Evolutionary conservation across 345 rosid genomes (phyloP), one percentile per base, ranked within the genome.

Genomic region (Geranium rotundifolium): DNA sequence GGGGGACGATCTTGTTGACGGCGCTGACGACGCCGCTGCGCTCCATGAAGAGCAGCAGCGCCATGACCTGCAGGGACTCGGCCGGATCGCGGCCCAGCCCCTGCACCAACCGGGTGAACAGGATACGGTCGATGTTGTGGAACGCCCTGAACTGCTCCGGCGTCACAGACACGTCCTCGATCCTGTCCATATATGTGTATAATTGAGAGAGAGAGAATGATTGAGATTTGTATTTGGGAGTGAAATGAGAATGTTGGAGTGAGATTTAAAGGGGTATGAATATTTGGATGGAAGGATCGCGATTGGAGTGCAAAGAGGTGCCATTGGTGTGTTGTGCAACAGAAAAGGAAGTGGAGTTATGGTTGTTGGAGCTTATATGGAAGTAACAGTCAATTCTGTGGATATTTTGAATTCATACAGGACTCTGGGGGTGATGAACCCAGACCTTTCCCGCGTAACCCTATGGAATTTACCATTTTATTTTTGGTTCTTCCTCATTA

Each of bases 21-120:
- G 85, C 57, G 62, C 73, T 64, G 19, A 59, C 19, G 29, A 37
- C 34, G 1, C 68, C 59, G 7, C 69, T 37, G 17, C 73, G 68
- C 68, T 89, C 96, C 1, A 89, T 79, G 79, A 77, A 89, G 12
- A 89, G 29, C 79, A 81, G 76, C 4, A 87, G 62, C 1, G 83
- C 88, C 81, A 87, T 68, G 61, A 83, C 75, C 3, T 81, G 84
- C 65, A 80, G 46, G 6, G 96, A 80, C 49, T 80, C 70, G 3
- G 16, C 29, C 1, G 77, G 80, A 71, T 83, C 80, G 30, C 84
- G 84, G 19, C 65, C 41, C 23, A 89, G 81, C 23, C 9, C 34
- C 54, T 70, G 3, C 39, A 79, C 80, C 4, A 89, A 83, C 56
- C 82, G 64, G 0, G 62, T 8, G 72, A 80, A 89, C 19, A 83